These are phyloP conservation scores for Pestalotiopsis sp. DNA, from an alignment of 2,329 filamentous ascomycete genomes.

Conservation along the genomic window DNA sequence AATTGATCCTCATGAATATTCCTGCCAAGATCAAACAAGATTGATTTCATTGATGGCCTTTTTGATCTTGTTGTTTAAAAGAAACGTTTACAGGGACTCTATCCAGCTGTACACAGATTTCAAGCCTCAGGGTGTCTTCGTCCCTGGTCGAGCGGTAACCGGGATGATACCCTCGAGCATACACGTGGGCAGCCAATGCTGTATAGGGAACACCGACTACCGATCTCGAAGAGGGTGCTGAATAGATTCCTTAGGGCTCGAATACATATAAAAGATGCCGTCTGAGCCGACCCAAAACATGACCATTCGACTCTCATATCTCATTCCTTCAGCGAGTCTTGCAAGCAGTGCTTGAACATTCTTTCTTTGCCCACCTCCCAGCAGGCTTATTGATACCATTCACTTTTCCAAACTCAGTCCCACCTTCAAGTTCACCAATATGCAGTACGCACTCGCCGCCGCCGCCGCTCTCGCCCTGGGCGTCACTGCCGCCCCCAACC, in stretches of 20 bases:
- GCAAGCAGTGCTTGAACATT: conserved; percentile 8
- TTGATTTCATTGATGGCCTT: neutral
- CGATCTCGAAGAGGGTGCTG: neutral
- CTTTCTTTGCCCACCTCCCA: neutral
- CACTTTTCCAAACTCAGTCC: neutral
- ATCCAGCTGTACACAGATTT: neutral
- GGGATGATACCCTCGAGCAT: neutral
- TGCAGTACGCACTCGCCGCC: conserved; percentile 23
- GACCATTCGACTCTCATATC: neutral
- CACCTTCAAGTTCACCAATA: conserved; percentile 13
- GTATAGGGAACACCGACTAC: neutral
- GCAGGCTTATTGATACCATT: neutral
- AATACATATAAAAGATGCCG: conserved; percentile 1
- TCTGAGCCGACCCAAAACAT: neutral
- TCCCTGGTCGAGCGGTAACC: neutral
- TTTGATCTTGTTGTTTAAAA: neutral
- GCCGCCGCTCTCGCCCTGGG: conserved; percentile 20
- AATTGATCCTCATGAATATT: neutral
- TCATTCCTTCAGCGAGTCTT: neutral
- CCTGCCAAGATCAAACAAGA: conserved; percentile 8
- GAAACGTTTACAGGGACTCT: neutral
- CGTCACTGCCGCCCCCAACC: conserved; percentile 4
- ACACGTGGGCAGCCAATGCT: neutral
- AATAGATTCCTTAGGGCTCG: neutral
- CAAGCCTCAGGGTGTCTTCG: neutral